Evolutionary conservation across 352 stramenopile genomes (phyloP).

Genomic region (Globisporangium carolinianum): DNA sequence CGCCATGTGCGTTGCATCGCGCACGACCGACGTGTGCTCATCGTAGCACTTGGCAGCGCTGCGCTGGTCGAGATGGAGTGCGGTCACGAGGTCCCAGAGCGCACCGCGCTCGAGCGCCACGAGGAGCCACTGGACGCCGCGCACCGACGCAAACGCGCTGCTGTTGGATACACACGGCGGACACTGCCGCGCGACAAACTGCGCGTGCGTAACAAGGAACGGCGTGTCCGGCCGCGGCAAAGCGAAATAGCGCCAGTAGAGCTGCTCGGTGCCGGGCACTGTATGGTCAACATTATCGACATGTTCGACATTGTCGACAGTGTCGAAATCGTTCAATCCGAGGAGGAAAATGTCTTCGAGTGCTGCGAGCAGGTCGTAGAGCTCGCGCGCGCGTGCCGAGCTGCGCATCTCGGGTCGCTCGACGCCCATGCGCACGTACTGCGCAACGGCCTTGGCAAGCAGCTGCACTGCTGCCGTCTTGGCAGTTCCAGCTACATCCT

Average conservation of each 20-base stretch:
- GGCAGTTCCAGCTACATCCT: too few species aligned
- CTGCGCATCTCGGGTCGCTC: slow-evolving; percentile 59
- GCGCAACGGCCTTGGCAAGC: slow-evolving; percentile 50
- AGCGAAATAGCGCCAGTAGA: slow-evolving; percentile 65
- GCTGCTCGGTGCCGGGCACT: background rate
- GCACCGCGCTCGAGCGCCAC: slow-evolving; percentile 49
- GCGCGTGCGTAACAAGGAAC: slow-evolving; percentile 48
- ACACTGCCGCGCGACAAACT: slow-evolving; percentile 49
- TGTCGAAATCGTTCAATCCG: slow-evolving; percentile 24
- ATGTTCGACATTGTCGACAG: background rate
- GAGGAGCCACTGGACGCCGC: slow-evolving; percentile 69
- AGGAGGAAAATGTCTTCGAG: slow-evolving; percentile 69
- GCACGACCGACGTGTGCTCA: slow-evolving; percentile 35
- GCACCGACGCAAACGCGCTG: slow-evolving; percentile 51
- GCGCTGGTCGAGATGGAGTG: slow-evolving; percentile 32
- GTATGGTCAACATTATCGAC: slow-evolving; percentile 1
- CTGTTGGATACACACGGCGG: slow-evolving; percentile 32
- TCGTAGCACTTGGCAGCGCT: slow-evolving; percentile 56
- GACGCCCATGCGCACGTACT: slow-evolving; percentile 52
- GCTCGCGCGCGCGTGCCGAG: slow-evolving; percentile 52
- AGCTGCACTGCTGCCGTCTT: slow-evolving; percentile 16
- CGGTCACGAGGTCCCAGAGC: slow-evolving; percentile 47
- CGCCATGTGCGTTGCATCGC: slow-evolving; percentile 30
- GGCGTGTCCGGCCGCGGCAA: slow-evolving; percentile 38
- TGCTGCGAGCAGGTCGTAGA: slow-evolving; percentile 62